A percentile compares a stretch with the other conserved stretches of the same genome.
phyloP scores from a whole-genome alignment of 805 yeast species.

The Spathaspora girioi region DNA sequence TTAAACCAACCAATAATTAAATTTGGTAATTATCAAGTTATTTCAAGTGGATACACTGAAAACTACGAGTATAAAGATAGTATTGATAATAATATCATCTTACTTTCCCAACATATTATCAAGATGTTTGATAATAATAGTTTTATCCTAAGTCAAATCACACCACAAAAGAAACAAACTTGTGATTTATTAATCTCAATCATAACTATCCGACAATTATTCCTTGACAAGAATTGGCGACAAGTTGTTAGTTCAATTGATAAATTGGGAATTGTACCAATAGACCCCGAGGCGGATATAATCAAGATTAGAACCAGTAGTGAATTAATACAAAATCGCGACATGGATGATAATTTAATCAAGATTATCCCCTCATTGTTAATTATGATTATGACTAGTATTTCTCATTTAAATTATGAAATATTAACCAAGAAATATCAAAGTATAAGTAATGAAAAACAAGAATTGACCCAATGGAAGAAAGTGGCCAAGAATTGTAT shows the following conservation, averaged over 20 bases:
- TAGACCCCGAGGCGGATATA: constrained; percentile 43
- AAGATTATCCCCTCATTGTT: constrained; percentile 78
- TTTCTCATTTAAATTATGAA: constrained; percentile 53
- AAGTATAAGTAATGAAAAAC: constrained; percentile 43
- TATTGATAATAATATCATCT: constrained; percentile 45
- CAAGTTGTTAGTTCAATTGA: constrained; percentile 53
- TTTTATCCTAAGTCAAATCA: constrained; percentile 54
- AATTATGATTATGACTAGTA: constrained; percentile 75
- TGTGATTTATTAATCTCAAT: constrained; percentile 62
- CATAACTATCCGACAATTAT: constrained; percentile 62
- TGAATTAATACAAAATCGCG: constrained; percentile 53
- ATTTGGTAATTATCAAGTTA: constrained; percentile 34
- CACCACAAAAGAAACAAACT: constrained; percentile 57
- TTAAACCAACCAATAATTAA: constrained; percentile 52
- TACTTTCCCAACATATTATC: constrained; percentile 43
- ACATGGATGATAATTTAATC: constrained; percentile 65
- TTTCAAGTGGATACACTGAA: constrained; percentile 23
- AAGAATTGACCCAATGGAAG: constrained; percentile 53
- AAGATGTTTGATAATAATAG: constrained; percentile 51
- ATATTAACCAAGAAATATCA: constrained; percentile 41
- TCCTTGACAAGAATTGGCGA: constrained; percentile 55
- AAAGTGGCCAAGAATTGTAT: constrained; percentile 77
- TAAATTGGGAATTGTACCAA: constrained; percentile 64
- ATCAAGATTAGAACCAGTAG: constrained; percentile 62
- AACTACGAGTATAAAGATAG: constrained; percentile 35